These are phyloP conservation scores for Jasminum sambac DNA, from an alignment of 257 asterid genomes.

Conservation along the genomic window DNA sequence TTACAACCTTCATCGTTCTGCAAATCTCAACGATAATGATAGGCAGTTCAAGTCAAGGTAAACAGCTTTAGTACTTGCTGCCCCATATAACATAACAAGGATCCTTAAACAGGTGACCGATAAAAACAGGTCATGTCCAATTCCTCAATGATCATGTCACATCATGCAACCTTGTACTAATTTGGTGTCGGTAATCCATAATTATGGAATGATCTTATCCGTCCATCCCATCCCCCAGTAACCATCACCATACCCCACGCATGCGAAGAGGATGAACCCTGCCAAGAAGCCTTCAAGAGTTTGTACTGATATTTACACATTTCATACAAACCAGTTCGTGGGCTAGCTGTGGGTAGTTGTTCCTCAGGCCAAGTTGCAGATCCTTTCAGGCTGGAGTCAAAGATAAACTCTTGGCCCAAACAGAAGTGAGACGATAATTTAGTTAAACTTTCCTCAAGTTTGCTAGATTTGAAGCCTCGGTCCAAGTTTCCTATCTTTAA, in stretches of 20 bases:
- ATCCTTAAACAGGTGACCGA: constrained; percentile 24
- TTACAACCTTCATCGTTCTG: background rate
- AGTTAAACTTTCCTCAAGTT: constrained; percentile 24
- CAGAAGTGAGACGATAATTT: constrained; percentile 48
- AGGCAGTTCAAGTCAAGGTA: constrained; percentile 19
- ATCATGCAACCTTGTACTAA: constrained; percentile 28
- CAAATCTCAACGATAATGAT: constrained; percentile 18
- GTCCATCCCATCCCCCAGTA: constrained; percentile 83
- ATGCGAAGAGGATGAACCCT: constrained; percentile 57
- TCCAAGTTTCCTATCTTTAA: constrained; percentile 30
- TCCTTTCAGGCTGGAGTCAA: constrained; percentile 59
- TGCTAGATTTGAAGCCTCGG: constrained; percentile 26
- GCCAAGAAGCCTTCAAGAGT: constrained; percentile 65
- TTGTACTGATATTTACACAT: constrained; percentile 68
- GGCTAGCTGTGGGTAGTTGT: constrained; percentile 63
- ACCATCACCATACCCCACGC: constrained; percentile 88
- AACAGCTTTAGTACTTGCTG: constrained; percentile 31
- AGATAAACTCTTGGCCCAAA: constrained; percentile 51
- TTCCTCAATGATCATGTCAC: background rate
- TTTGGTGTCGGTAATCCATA: constrained; percentile 78
- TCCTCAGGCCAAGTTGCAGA: constrained; percentile 99
- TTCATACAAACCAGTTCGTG: constrained; percentile 29
- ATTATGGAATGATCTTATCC: constrained; percentile 80
- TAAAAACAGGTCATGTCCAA: constrained; percentile 24
- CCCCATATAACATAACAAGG: constrained; percentile 17